Base-by-base conservation (phyloP, 345 rosid species). In the Iberis pinnata region DNA sequence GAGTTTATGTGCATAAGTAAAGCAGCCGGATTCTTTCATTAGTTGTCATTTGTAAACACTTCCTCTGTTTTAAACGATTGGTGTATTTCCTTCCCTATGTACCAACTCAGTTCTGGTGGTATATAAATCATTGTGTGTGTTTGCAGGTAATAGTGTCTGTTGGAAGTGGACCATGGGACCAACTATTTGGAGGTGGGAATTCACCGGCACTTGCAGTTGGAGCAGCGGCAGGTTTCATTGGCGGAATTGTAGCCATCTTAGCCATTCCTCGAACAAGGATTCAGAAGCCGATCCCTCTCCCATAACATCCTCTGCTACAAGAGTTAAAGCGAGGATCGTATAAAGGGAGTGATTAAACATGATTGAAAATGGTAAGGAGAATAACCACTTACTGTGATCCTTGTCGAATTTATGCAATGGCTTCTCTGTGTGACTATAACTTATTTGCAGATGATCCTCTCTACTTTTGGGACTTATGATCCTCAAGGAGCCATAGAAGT, bases 101-200 rank as follows among this genome's bases (percentile, higher is more conserved):
- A 40, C 18, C 16, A 26, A 37, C 26, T 49, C 42, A 15, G 7
- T 29, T 29, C 1, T 37, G 13, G 40, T 40, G 8, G 6, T 22
- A 33, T 56, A 43, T 15, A 15, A 19, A 39, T 29, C 19, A 39
- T 18, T 25, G 18, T 29, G 57, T 57, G 49, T 45, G 38, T 42
- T 12, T 24, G 56, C 71, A 82, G 90, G 78, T 80, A 38, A 67
- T 86, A 53, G 86, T 86, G 51, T 83, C 97, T 33, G 47, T 81
- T 57, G 95, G 89, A 47, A 74, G 80, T 80, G 97, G 82, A 12
- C 85, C 87, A 29, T 86, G 84, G 82, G 85, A 83, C 76, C 82
- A 85, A 74, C 76, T 83, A 43, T 78, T 80, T 54, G 86, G 89
- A 49, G 89, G 93, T 60, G 95, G 93, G 54, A 83, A 83, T 68